These are phyloP conservation scores for Viridothelium virens DNA, from an alignment of 495 filamentous ascomycete genomes.

Conservation along the genomic window DNA sequence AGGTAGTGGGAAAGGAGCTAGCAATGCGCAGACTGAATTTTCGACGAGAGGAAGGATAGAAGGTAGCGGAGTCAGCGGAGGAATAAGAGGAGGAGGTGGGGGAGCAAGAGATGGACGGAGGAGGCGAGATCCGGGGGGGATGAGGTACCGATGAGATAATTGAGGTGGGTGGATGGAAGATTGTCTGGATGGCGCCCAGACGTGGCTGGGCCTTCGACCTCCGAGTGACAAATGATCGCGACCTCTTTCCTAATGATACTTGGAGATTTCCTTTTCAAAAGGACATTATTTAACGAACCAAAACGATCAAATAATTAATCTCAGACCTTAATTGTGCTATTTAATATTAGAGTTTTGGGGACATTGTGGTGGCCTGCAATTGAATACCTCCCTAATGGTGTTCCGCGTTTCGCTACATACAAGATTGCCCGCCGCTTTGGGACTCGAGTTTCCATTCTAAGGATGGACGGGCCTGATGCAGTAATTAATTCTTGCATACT, in stretches of 20 bases:
- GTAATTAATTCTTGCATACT: too few relatives aligned
- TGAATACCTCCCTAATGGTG: too few relatives aligned
- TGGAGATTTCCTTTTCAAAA: neutral
- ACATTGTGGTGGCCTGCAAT: too few relatives aligned
- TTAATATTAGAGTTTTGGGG: too few relatives aligned
- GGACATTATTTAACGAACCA: neutral
- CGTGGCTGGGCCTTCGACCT: neutral
- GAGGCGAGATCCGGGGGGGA: neutral
- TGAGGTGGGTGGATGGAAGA: slow-evolving; percentile 2
- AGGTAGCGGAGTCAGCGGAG: slow-evolving; percentile 3
- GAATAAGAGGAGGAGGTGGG: neutral
- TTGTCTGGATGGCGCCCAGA: neutral
- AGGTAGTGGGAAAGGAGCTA: neutral
- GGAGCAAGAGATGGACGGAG: neutral
- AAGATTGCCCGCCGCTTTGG: too few relatives aligned
- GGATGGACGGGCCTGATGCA: too few relatives aligned
- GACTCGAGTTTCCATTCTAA: too few relatives aligned
- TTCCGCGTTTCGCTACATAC: too few relatives aligned
- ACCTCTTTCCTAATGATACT: neutral
- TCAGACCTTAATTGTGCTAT: too few relatives aligned
- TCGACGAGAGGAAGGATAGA: neutral
- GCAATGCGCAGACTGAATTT: too few relatives aligned
- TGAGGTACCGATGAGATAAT: neutral
- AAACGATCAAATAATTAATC: too few relatives aligned
- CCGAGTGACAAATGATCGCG: too few relatives aligned